Conservation (phyloP, 148 eudicot genomes). For the Salicornia ramosissima region DNA sequence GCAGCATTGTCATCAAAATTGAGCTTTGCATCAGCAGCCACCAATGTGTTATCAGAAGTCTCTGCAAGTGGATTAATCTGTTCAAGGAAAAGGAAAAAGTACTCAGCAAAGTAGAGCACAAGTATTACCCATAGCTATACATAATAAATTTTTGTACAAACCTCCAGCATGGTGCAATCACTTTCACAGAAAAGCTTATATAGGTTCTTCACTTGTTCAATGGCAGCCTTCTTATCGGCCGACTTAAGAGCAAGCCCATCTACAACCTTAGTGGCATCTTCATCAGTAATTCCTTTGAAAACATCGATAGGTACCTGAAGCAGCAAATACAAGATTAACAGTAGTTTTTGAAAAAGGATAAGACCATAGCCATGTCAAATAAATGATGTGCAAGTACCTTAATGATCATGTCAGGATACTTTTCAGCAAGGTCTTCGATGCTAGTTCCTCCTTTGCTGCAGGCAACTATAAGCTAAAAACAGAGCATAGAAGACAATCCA, state of each 20-base stretch:
- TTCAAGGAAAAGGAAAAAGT: not conserved
- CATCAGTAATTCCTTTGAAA: conserved; percentile 86
- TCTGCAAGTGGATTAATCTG: conserved; percentile 96
- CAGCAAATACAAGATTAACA: conserved; percentile 6
- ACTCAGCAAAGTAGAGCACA: not conserved
- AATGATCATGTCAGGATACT: conserved; percentile 93
- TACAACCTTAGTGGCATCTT: conserved; percentile 95
- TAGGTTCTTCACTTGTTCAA: conserved; percentile 95
- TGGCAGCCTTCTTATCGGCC: conserved; percentile 71
- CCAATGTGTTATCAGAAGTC: conserved; percentile 76
- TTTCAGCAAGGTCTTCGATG: conserved; percentile 95
- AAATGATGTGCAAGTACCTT: conserved; percentile 46
- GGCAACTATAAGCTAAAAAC: conserved; percentile 70
- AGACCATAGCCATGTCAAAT: not conserved
- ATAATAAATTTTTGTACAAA: conserved; percentile 22
- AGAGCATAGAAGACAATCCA: not conserved
- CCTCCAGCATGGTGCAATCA: conserved; percentile 95
- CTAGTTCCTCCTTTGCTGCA: conserved; percentile 97
- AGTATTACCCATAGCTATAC: not conserved
- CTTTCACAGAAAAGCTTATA: conserved; percentile 77
- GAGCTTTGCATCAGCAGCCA: conserved; percentile 96
- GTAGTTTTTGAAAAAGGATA: conserved; percentile 10
- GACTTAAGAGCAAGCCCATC: conserved; percentile 76
- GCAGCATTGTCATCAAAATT: conserved; percentile 99
- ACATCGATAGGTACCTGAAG: conserved; percentile 88